These are phyloP conservation scores for Trichoderma sp. DNA, from an alignment of 2,329 filamentous ascomycete species.

Conservation along the genomic window DNA sequence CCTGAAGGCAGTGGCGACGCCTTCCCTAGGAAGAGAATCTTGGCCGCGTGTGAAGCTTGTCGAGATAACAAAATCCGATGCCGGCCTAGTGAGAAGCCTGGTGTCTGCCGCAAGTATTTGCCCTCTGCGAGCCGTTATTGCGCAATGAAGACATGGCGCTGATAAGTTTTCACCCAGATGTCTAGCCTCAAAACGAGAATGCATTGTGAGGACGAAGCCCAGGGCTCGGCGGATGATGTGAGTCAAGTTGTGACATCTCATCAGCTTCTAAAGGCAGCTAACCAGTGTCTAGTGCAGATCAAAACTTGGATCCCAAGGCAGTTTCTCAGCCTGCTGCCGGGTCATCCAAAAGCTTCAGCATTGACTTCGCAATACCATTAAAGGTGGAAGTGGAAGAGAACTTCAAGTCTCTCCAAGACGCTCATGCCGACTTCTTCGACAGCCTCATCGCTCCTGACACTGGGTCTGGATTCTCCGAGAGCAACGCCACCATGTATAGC, in stretches of 20 bases:
- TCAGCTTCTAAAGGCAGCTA: not conserved
- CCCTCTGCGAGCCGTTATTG: not conserved
- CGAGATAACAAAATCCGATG: slow-evolving; percentile 54
- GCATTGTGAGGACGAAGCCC: slow-evolving; percentile 50
- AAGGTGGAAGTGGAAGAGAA: slow-evolving; percentile 36
- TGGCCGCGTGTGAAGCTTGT: slow-evolving; percentile 54
- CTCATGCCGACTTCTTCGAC: slow-evolving; percentile 45
- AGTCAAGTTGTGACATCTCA: slow-evolving; percentile 30
- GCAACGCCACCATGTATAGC: slow-evolving; percentile 24
- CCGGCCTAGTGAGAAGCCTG: slow-evolving; percentile 45
- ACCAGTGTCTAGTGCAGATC: not conserved
- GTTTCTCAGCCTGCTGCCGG: slow-evolving; percentile 28
- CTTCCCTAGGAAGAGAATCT: slow-evolving; percentile 25
- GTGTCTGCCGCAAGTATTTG: slow-evolving; percentile 51
- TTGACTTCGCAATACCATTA: slow-evolving; percentile 49
- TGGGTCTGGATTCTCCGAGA: slow-evolving; percentile 22
- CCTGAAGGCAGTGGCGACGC: not conserved
- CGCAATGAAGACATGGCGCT: not conserved
- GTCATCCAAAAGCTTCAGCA: slow-evolving; percentile 51
- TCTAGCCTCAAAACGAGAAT: slow-evolving; percentile 52
- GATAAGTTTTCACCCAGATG: slow-evolving; percentile 39
- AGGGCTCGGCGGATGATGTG: slow-evolving; percentile 42
- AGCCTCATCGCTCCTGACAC: slow-evolving; percentile 36
- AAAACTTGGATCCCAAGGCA: slow-evolving; percentile 24
- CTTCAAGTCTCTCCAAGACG: slow-evolving; percentile 44